Base-by-base conservation (phyloP, 2,329 filamentous ascomycete genomes). In the Metarhizium album region DNA sequence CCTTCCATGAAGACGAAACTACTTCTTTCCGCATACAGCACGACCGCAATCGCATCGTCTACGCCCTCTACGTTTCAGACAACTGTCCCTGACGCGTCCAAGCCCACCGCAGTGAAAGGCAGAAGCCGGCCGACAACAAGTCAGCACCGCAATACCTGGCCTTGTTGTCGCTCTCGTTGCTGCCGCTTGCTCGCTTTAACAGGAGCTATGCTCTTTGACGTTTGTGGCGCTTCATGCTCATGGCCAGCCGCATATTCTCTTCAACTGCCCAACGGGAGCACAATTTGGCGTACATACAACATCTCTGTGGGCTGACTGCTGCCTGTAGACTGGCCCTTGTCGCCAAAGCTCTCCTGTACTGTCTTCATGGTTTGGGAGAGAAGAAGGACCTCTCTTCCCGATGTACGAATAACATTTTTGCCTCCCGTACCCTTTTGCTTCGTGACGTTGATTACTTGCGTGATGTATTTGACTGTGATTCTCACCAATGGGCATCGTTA, bases 81-180 rank as follows among this genome's bases (percentile, higher is more conserved):
- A 14, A 60, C 59, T 13, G 58, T 64, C 22, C 60, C 62, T 58
- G 55, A 63, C 11, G 55, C 63, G 9, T 59, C 70, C 13, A 61
- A 61, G 13, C 63, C 66, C 18, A 63, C 68, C n/a, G 57, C 58
- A 46, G 65, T 66, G 55, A 65, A 72, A 57, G 76, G 67, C n/a
- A 54, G 74, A 77, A 55, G 67, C 65, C 49, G 73, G 70, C 20
- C 67, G 68, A 16, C 72, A 71, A 45, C 71, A 78, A 56, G 72
- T 74, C 47, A 72, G 72, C 48, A 70, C 72, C 46, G 75, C 78
- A 47, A 63, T 78, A 38, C 76, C 70, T 7, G 76, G 78, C 45
- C 68, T 82, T 22, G 66, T 81, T 42, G 70, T 81, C 45, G 78
- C 78, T 49, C 70, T 82, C 43, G 67, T 79, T 31, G 78, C 75